A percentile compares a stretch with the other conserved stretches of the same genome.
phyloP scores from a whole-genome alignment of 768 basidiomycete species.

The Boletus edulis region DNA sequence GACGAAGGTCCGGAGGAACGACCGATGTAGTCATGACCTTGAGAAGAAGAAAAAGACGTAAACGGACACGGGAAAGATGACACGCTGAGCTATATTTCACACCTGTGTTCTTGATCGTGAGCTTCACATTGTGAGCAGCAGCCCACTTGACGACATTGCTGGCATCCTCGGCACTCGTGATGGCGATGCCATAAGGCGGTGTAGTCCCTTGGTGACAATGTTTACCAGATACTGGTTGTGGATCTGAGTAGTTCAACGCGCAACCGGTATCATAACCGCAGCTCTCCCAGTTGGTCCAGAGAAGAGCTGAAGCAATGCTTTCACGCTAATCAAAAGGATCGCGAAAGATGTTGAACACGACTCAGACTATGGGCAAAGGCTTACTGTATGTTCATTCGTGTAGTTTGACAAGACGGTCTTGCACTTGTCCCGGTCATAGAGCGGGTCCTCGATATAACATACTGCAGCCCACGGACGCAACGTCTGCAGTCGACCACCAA shows the following conservation, averaged over 20 bases:
- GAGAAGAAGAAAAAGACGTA: neutral
- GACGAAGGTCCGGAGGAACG: conserved; percentile 17
- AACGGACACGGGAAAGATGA: neutral
- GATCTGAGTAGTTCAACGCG: conserved; percentile 17
- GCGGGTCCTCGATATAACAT: neutral
- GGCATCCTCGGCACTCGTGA: conserved; percentile 15
- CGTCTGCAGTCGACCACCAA: conserved; percentile 8
- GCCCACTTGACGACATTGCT: conserved; percentile 19
- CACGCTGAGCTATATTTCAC: neutral
- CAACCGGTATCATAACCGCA: conserved; percentile 15
- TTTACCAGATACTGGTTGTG: conserved; percentile 10
- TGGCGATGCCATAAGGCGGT: conserved; percentile 16
- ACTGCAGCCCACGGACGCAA: conserved; percentile 19
- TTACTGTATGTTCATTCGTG: conserved; percentile 5
- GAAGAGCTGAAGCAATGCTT: conserved; percentile 10
- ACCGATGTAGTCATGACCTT: conserved; percentile 16
- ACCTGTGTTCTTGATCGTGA: conserved; percentile 24
- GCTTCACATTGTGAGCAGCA: conserved; percentile 7
- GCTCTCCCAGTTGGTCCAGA: conserved; percentile 22
- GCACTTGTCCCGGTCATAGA: conserved; percentile 8
- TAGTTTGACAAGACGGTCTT: conserved; percentile 10
- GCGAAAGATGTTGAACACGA: no score
- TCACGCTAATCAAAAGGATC: conserved; percentile 8
- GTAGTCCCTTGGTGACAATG: conserved; percentile 12
- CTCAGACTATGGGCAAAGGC: neutral